These are phyloP conservation scores for Zizania latifolia DNA, from an alignment of 176 grass and related monocot species.

Conservation along the genomic window DNA sequence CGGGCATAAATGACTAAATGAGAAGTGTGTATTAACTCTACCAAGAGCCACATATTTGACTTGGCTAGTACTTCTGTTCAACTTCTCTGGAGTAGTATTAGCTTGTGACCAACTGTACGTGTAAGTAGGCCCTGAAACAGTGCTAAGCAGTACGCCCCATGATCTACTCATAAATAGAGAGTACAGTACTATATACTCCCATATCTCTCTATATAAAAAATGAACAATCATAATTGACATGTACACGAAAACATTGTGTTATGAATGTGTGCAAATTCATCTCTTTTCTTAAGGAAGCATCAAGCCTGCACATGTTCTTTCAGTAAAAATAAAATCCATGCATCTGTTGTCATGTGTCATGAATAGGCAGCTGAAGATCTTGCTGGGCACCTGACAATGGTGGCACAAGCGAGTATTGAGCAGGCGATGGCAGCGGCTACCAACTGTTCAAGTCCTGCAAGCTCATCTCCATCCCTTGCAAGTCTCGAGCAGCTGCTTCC, in stretches of 20 bases:
- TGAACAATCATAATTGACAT: background rate
- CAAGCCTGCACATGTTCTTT: background rate
- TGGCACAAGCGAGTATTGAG: constrained; percentile 18
- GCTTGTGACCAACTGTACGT: background rate
- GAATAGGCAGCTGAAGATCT: constrained; percentile 31
- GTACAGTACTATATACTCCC: background rate
- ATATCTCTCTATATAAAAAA: background rate
- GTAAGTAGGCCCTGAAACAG: background rate
- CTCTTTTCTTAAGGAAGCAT: background rate
- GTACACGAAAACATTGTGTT: background rate
- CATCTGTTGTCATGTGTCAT: background rate
- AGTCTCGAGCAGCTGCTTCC: constrained; percentile 35
- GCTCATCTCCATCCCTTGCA: constrained; percentile 27
- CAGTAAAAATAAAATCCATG: background rate
- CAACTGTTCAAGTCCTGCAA: constrained; percentile 27
- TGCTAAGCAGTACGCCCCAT: background rate
- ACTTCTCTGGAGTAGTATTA: background rate
- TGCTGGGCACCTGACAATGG: constrained; percentile 9
- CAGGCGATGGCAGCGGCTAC: background rate
- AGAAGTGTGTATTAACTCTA: background rate
- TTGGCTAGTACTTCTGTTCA: background rate
- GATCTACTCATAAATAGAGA: background rate
- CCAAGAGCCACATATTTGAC: background rate
- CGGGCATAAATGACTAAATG: constrained; percentile 20
- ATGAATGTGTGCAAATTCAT: background rate